Evolutionary conservation across 306 rosid genomes (phyloP).

Genomic region (Vicia sativa): DNA sequence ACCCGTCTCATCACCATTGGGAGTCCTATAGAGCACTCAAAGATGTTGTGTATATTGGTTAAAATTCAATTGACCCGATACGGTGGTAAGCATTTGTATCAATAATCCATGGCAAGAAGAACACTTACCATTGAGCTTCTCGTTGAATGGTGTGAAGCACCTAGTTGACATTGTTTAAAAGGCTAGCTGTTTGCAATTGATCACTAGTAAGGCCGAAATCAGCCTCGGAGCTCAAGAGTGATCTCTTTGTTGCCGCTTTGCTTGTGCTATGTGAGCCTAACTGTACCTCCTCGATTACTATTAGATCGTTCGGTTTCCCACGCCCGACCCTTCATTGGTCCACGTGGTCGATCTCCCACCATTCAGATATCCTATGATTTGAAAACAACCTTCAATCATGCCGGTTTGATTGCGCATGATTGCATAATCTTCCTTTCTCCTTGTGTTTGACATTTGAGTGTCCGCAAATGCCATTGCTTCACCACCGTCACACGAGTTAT

Average conservation of each 20-base stretch:
- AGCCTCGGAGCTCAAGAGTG: not conserved
- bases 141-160: no score
- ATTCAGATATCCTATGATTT: no score
- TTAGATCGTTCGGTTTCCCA: not conserved
- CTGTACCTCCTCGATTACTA: not conserved
- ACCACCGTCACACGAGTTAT: not conserved
- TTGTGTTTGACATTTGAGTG: no score
- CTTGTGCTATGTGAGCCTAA: not conserved
- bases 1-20: not conserved
- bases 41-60: no score
- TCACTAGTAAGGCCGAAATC: not conserved
- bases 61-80: not conserved
- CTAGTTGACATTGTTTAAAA: not conserved
- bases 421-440: no score
- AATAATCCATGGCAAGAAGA: not conserved
- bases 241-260: not conserved
- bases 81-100: not conserved
- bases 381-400: no score
- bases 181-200: not conserved
- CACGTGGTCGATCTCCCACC: not conserved
- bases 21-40: not conserved
- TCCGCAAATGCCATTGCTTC: not conserved
- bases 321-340: not conserved
- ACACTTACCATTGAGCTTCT: conserved; percentile 1
- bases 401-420: no score